Percentiles rank a stretch among this genome's conserved stretches.
Conservation (phyloP, 1,284 basidiomycete species). For the Rhodotorula glutinis region DNA sequence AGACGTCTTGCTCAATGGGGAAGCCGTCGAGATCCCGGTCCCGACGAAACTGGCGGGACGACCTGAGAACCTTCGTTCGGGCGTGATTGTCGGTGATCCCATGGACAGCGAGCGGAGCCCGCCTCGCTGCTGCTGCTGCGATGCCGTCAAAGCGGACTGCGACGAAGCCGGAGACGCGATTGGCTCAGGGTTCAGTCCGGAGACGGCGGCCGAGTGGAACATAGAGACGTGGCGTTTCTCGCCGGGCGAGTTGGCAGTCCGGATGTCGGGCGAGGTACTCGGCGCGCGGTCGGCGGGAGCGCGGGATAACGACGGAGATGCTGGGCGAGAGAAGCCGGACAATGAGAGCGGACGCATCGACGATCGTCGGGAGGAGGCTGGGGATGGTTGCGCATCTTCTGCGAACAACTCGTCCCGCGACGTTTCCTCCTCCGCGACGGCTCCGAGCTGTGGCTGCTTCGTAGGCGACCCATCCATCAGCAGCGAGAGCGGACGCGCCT, state of each 20-base stretch:
- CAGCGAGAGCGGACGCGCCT: conserved; percentile 16
- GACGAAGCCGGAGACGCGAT: conserved; percentile 1
- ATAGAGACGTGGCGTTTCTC: conserved; percentile 34
- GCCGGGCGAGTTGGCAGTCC: conserved; percentile 18
- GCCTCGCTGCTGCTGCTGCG: conserved; percentile 1
- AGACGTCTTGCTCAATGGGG: conserved; percentile 10
- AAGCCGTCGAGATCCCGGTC: background rate
- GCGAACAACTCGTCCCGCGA: background rate
- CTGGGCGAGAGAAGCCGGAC: conserved; percentile 20
- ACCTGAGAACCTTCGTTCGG: conserved; percentile 19
- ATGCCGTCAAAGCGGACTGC: background rate
- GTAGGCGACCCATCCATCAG: conserved; percentile 1
- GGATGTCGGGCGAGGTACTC: conserved; percentile 18
- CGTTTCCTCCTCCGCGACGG: background rate
- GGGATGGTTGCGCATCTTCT: background rate
- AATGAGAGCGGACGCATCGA: conserved; percentile 35
- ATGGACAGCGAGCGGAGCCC: conserved; percentile 40
- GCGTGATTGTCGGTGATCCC: conserved; percentile 10
- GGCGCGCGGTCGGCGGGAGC: conserved; percentile 4
- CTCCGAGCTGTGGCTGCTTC: background rate
- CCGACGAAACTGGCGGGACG: conserved; percentile 6
- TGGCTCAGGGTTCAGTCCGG: conserved; percentile 12
- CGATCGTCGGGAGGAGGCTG: conserved; percentile 6
- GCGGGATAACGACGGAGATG: conserved; percentile 12
- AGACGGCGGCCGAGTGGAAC: conserved; percentile 36